These are phyloP conservation scores for Leptographium galeiforme DNA, from an alignment of 2,329 filamentous ascomycete genomes.

Conservation along the genomic window DNA sequence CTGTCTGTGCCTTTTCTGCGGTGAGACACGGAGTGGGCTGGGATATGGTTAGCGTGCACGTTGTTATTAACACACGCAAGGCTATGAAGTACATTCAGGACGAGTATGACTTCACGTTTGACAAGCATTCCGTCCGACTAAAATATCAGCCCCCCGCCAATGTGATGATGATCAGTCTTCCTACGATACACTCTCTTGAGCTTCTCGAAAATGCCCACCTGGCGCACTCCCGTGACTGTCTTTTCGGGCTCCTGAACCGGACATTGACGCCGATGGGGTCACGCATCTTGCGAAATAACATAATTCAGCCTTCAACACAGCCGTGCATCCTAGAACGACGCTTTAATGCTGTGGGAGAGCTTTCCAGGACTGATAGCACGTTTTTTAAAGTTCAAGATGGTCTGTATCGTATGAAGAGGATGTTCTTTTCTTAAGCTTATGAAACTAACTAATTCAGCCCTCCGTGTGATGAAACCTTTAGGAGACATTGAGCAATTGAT, in stretches of 20 bases:
- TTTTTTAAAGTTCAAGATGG: constrained; percentile 63
- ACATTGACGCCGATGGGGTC: constrained; percentile 82
- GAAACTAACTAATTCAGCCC: constrained; percentile 1
- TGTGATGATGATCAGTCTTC: constrained; percentile 90
- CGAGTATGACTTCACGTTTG: constrained; percentile 54
- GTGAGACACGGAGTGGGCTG: constrained; percentile 34
- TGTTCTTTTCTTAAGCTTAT: neutral
- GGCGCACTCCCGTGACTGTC: constrained; percentile 62
- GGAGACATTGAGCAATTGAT: constrained; percentile 69
- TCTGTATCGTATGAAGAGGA: constrained; percentile 16
- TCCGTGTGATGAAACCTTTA: constrained; percentile 43
- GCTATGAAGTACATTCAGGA: constrained; percentile 69
- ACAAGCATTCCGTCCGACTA: constrained; percentile 69
- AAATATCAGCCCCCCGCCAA: constrained; percentile 80
- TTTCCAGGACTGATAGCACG: constrained; percentile 72
- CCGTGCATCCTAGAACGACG: constrained; percentile 53
- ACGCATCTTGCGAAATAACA: constrained; percentile 68
- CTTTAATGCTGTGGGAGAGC: constrained; percentile 72
- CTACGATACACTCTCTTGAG: constrained; percentile 76
- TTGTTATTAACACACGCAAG: constrained; percentile 27
- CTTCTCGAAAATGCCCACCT: constrained; percentile 77
- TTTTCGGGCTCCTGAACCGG: constrained; percentile 76
- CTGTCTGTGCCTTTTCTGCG: constrained; percentile 72
- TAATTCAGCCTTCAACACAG: constrained; percentile 75
- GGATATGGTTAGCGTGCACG: neutral